phyloP scores from a whole-genome alignment of 352 stramenopile species.

The Globisporangium ultimum region DNA sequence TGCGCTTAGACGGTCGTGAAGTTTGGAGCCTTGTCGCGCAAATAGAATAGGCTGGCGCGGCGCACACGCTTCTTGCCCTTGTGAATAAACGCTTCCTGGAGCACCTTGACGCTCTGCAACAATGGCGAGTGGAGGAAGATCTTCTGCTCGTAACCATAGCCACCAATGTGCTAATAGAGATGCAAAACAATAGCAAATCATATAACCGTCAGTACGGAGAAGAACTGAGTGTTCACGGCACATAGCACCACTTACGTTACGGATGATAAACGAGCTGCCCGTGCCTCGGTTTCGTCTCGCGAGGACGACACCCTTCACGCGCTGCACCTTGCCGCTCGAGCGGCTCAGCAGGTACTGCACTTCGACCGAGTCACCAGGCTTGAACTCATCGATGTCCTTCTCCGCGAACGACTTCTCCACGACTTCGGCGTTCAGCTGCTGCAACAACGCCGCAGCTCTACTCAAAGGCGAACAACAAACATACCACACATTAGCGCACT shows the following conservation, averaged over 20 bases:
- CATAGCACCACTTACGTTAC: conserved; percentile 53
- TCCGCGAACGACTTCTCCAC: conserved; percentile 56
- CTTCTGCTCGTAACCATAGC: conserved; percentile 86
- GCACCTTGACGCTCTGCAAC: conserved; percentile 83
- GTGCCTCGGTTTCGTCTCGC: conserved; percentile 77
- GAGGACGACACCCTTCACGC: conserved; percentile 80
- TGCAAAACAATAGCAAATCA: not conserved
- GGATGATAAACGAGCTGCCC: conserved; percentile 82
- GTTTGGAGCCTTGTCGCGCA: conserved; percentile 79
- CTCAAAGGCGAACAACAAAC: not conserved
- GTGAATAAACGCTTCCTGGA: conserved; percentile 89
- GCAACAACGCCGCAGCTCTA: conserved; percentile 60
- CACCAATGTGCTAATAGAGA: conserved; percentile 63
- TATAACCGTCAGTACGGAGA: not conserved
- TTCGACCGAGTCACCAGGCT: conserved; percentile 75
- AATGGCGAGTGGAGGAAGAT: conserved; percentile 88
- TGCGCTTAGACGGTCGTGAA: conserved; percentile 72
- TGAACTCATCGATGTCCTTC: conserved; percentile 73
- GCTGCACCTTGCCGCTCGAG: conserved; percentile 64
- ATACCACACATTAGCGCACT: not conserved
- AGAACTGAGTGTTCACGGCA: not conserved
- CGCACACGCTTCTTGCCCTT: conserved; percentile 90
- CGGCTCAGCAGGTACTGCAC: conserved; percentile 81
- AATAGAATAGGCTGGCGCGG: conserved; percentile 88
- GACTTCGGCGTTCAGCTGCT: conserved; percentile 62